These are phyloP conservation scores for Cinnamomum chago DNA, from an alignment of 164 flowering plant species.

Conservation along the genomic window DNA sequence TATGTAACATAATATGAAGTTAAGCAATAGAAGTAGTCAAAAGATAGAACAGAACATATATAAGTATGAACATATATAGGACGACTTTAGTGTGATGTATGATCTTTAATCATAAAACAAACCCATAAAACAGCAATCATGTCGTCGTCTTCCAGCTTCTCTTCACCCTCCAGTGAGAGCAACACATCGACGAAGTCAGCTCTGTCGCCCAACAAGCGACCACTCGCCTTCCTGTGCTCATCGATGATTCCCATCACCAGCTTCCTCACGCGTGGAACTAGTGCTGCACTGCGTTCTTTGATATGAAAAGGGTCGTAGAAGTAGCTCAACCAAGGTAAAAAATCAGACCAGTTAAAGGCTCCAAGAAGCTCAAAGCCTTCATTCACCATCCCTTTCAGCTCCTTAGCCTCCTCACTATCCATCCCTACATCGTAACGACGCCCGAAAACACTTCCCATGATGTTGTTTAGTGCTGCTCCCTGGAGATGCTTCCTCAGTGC, in stretches of 20 bases:
- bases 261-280: conserved; percentile 53
- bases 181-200: conserved; percentile 57
- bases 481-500: conserved; percentile 43
- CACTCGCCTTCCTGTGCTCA: conserved; percentile 14
- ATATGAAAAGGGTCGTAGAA: conserved; percentile 49
- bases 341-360: conserved; percentile 71
- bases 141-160: conserved; percentile 49
- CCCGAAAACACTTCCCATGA: conserved; percentile 70
- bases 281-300: conserved; percentile 32
- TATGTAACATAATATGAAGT: no score
- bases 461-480: conserved; percentile 51
- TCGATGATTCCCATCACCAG: conserved; percentile 47
- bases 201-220: conserved; percentile 3
- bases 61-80: neutral
- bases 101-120: neutral
- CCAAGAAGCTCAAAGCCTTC: conserved; percentile 86
- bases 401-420: conserved; percentile 20
- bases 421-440: conserved; percentile 26
- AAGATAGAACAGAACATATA: neutral
- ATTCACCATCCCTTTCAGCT: conserved; percentile 46
- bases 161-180: conserved; percentile 48
- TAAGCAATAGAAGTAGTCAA: no score
- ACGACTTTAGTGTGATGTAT: no score
- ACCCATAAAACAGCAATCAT: conserved; percentile 70
- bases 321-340: conserved; percentile 50